phyloP scores from a whole-genome alignment of 1,284 basidiomycete species.

The Cryptococcus wingfieldii region DNA sequence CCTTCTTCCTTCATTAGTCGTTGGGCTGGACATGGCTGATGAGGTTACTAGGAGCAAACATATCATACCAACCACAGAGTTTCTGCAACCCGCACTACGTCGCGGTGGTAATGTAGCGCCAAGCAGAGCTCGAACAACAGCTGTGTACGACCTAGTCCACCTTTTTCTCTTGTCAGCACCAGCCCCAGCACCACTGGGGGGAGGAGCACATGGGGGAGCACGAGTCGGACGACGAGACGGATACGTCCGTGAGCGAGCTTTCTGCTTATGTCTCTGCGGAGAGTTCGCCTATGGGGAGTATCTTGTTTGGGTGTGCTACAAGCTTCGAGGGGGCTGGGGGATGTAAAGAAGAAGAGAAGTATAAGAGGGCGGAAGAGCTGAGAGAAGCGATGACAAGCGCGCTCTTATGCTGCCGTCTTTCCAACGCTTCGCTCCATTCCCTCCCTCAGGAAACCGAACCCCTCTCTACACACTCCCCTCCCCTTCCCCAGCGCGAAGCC shows the following conservation, averaged over 20 bases:
- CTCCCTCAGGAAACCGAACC: too few species aligned
- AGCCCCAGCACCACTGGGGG: constrained; percentile 1
- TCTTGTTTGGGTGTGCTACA: constrained; percentile 6
- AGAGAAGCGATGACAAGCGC: constrained; percentile 38
- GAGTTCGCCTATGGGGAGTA: constrained; percentile 18
- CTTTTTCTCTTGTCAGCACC: constrained; percentile 23
- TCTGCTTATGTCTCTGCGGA: constrained; percentile 14
- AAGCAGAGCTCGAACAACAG: constrained; percentile 51
- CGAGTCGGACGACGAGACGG: constrained; percentile 22
- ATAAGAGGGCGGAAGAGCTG: constrained; percentile 29
- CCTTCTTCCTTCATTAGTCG: background rate
- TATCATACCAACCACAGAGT: constrained; percentile 65
- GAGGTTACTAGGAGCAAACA: constrained; percentile 23
- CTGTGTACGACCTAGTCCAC: constrained; percentile 19
- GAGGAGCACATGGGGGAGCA: too few species aligned
- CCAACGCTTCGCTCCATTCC: background rate
- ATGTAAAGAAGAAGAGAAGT: constrained; percentile 6
- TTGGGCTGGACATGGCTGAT: background rate
- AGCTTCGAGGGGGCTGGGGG: background rate
- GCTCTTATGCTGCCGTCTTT: constrained; percentile 10
- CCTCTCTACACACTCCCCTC: too few species aligned
- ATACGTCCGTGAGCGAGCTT: constrained; percentile 10
- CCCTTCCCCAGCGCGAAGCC: too few species aligned
- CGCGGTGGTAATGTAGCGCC: constrained; percentile 59
- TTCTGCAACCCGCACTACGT: constrained; percentile 64